A percentile compares a stretch with the other conserved stretches of the same genome.
These are phyloP conservation scores for Priceomyces fermenticarens DNA, from an alignment of 805 yeast species.

Conservation along the genomic window DNA sequence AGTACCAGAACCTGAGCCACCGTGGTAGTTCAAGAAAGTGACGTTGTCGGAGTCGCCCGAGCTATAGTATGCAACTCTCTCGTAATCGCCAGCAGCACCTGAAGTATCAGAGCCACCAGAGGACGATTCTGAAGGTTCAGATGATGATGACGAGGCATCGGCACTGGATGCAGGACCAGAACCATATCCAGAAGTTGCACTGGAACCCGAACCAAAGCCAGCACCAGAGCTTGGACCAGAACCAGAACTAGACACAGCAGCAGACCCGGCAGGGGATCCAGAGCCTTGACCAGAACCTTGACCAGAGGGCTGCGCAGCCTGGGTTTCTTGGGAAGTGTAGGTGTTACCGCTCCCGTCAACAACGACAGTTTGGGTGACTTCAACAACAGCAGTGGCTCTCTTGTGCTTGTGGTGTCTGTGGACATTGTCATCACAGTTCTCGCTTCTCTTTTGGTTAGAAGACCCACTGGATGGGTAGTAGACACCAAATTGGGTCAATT, in stretches of 20 bases:
- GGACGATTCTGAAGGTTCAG: conserved; percentile 18
- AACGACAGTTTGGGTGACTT: conserved; percentile 75
- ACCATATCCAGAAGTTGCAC: too few relatives aligned
- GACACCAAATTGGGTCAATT: conserved; percentile 82
- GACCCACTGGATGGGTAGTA: conserved; percentile 64
- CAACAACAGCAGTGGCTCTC: conserved; percentile 59
- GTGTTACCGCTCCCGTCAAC: conserved; percentile 60
- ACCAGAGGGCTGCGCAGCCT: conserved; percentile 4
- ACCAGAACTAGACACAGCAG: conserved; percentile 15
- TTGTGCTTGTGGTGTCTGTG: conserved; percentile 45
- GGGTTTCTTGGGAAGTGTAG: conserved; percentile 19
- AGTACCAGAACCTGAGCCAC: conserved; percentile 87
- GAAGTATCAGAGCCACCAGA: conserved; percentile 27
- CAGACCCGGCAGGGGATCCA: conserved; percentile 6
- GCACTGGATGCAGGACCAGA: conserved; percentile 1
- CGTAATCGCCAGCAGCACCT: conserved; percentile 59
- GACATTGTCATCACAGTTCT: conserved; percentile 48
- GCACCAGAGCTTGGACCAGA: conserved; percentile 13
- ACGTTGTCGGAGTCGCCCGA: conserved; percentile 71
- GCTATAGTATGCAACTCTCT: conserved; percentile 69
- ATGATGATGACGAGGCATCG: conserved; percentile 22
- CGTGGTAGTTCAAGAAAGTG: conserved; percentile 82
- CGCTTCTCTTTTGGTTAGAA: conserved; percentile 35
- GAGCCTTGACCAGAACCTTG: conserved; percentile 13
- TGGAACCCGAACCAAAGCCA: conserved; percentile 6